Base-by-base conservation (phyloP, 164 flowering plant species). In the Macadamia tetraphylla region DNA sequence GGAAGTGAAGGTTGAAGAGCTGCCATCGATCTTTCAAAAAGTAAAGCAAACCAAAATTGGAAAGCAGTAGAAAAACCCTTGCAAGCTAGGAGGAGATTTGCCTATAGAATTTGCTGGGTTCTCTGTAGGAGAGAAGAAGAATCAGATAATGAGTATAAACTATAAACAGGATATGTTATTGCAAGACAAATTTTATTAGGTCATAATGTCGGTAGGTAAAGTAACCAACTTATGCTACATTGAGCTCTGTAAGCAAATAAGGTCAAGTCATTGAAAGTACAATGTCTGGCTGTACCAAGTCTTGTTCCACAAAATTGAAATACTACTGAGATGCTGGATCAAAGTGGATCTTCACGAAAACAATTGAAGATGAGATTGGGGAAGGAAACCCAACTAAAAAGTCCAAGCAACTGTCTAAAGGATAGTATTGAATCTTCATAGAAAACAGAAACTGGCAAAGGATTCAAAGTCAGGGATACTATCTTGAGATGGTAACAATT, bases 1-100 rank as follows among this genome's bases (percentile, higher is more conserved):
- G 68, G 68, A 70, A 80, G 76, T 15, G 80, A 76, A 15, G 68
- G 66, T 46, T 74, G 60, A 65, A 85, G 67, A 58, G 79, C 78
- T 62, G 84, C 78, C 92, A 87, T 87, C 6, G 70, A 30, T 14
- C 63, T 66, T 68, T 57, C 40, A 55, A 11, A 31, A 67, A 43
- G 66, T 61, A 44, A 48, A 65, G 46, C n/a, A 29, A 52, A 17
- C 58, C 62, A 66, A 49, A 44, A 60, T 31, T 18, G 32, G 35
- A 17, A 71, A 60, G 62, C 44, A 8, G 55, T 52, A 18, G 52
- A 29, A 5, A 23, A 58, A 62, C 14, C 65, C 30, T 66, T 46
- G 9, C 13, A 60, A 30, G 48, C 9, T 61, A 51, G 46, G 60
- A 67, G 62, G 63, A 64, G 67, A 64, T 73, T 65, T 46, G 35